Conservation (phyloP, 371 early-diverging fungal species). For the Mortierella sp. region DNA sequence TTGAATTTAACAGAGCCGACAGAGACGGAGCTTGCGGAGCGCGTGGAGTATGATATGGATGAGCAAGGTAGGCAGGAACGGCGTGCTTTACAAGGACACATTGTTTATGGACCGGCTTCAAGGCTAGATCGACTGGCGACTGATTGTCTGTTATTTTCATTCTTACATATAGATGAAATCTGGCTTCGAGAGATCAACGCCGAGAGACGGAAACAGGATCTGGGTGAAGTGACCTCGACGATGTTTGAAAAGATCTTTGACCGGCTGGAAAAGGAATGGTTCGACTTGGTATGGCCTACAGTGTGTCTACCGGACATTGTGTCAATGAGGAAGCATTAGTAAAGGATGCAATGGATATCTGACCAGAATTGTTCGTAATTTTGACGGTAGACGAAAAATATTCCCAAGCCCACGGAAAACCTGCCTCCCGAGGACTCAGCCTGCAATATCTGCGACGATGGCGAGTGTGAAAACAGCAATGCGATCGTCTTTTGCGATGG, state of each 20-base stretch:
- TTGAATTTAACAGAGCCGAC: slow-evolving; percentile 74
- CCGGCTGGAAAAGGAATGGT: slow-evolving; percentile 97
- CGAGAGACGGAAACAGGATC: slow-evolving; percentile 69
- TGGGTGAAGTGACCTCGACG: slow-evolving; percentile 67
- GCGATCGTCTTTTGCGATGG: slow-evolving; percentile 99
- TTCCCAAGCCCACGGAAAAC: slow-evolving; percentile 64
- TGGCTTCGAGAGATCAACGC: slow-evolving; percentile 85
- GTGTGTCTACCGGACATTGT: background rate
- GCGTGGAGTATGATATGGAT: slow-evolving; percentile 98
- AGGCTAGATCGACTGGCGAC: background rate
- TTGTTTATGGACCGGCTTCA: background rate
- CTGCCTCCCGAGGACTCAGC: slow-evolving; percentile 83
- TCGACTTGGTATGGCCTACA: slow-evolving; percentile 80
- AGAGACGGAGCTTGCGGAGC: slow-evolving; percentile 82
- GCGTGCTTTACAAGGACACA: background rate
- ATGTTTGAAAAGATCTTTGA: slow-evolving; percentile 94
- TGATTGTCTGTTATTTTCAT: background rate
- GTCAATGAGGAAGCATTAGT: background rate
- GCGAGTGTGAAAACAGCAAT: slow-evolving; percentile 97
- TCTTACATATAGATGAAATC: slow-evolving; percentile 69
- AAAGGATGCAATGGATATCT: background rate
- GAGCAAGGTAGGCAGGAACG: slow-evolving; percentile 80
- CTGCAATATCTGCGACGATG: slow-evolving; percentile 96
- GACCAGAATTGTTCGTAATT: background rate
- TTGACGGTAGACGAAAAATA: slow-evolving; percentile 65